phyloP scores from a whole-genome alignment of 345 rosid species.

The Salix exigua region DNA sequence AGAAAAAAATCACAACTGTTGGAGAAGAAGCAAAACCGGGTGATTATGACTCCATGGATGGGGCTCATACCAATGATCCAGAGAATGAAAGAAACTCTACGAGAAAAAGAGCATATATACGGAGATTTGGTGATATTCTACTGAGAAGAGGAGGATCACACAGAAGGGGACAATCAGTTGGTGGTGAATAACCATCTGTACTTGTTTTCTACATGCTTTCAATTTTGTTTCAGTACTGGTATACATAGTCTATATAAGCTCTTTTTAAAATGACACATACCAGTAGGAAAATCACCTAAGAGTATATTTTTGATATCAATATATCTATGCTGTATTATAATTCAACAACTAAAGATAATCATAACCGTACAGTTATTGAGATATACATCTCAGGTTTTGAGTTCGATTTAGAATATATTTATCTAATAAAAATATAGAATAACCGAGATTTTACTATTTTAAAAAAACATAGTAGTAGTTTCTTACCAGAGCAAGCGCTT shows the following conservation, averaged over 20 bases:
- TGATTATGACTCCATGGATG: conserved; percentile 46
- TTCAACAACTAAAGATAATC: too few species aligned
- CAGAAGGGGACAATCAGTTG: conserved; percentile 32
- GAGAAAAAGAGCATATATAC: conserved; percentile 66
- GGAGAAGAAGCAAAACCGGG: conserved; percentile 41
- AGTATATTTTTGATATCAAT: too few species aligned
- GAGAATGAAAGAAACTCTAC: conserved; percentile 52
- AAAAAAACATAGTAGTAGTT: too few species aligned
- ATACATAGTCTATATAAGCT: background rate
- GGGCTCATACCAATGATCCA: conserved; percentile 39
- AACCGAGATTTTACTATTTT: too few species aligned
- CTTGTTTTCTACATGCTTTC: background rate
- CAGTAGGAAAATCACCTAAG: too few species aligned
- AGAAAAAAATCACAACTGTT: conserved; percentile 40
- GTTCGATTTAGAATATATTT: too few species aligned
- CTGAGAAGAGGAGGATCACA: conserved; percentile 41
- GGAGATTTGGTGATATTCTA: conserved; percentile 69
- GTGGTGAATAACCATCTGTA: background rate
- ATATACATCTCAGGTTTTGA: too few species aligned
- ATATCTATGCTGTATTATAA: too few species aligned
- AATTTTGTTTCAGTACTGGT: background rate
- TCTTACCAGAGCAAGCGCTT: too few species aligned
- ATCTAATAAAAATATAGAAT: too few species aligned
- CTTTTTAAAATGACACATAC: too few species aligned
- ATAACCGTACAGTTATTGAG: too few species aligned